These are phyloP conservation scores for Capsella rubella DNA, from an alignment of 441 rosid genomes.

Conservation along the genomic window DNA sequence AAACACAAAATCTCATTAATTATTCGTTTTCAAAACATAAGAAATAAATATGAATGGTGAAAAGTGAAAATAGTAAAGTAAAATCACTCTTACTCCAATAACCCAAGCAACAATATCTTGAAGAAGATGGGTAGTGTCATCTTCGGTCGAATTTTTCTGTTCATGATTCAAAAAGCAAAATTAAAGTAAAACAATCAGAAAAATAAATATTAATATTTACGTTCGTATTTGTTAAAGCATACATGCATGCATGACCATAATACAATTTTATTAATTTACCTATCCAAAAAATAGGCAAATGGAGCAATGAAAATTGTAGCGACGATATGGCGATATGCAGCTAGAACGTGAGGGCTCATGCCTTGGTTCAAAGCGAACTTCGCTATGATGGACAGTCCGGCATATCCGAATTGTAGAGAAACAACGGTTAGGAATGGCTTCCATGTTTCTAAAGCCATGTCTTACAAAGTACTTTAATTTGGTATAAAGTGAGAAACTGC, in stretches of 20 bases:
- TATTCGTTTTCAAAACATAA: background rate
- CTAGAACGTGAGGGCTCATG: slow-evolving; percentile 65
- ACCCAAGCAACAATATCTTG: slow-evolving; percentile 62
- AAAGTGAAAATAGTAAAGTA: background rate
- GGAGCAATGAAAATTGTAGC: slow-evolving; percentile 63
- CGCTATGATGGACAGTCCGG: slow-evolving; percentile 57
- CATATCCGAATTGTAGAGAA: slow-evolving; percentile 59
- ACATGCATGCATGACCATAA: slow-evolving; percentile 16
- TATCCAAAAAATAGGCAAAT: slow-evolving; percentile 61
- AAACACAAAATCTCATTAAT: background rate
- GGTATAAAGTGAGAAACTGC: background rate
- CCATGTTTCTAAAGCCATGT: slow-evolving; percentile 35
- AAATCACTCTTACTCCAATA: slow-evolving; percentile 58
- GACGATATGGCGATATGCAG: slow-evolving; percentile 57
- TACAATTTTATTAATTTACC: slow-evolving; percentile 44
- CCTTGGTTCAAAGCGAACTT: slow-evolving; percentile 62
- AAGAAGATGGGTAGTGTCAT: slow-evolving; percentile 57
- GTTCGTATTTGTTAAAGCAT: background rate
- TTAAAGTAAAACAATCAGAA: slow-evolving; percentile 1
- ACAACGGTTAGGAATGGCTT: slow-evolving; percentile 60
- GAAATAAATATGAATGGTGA: background rate
- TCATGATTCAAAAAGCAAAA: slow-evolving; percentile 9
- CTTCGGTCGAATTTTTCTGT: slow-evolving; percentile 66
- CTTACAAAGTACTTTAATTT: background rate
- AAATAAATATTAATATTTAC: background rate